Evolutionary conservation across 768 basidiomycete genomes (phyloP).

Genomic region (Macrocybe gigantea): DNA sequence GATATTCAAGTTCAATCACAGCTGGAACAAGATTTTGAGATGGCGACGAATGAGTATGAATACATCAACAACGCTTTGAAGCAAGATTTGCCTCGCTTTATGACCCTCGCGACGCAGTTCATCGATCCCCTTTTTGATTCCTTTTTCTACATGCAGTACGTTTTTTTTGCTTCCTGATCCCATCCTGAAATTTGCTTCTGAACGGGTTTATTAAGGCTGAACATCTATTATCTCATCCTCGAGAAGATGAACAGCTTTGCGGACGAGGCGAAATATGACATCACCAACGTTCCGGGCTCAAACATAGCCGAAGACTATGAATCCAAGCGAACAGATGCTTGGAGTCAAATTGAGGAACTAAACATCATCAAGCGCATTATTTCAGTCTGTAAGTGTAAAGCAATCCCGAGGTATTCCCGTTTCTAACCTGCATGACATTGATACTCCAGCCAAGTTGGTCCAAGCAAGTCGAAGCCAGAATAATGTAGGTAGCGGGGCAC

Average conservation of each 20-base stretch:
- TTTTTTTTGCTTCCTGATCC: constrained; percentile 13
- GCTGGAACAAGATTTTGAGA: constrained; percentile 95
- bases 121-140: constrained; percentile 98
- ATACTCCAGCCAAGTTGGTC: constrained; percentile 56
- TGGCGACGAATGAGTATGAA: constrained; percentile 89
- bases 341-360: constrained; percentile 71
- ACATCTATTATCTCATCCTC: constrained; percentile 89
- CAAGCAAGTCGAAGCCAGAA: constrained; percentile 39
- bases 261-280: constrained; percentile 69
- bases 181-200: not conserved
- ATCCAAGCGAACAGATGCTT: constrained; percentile 76
- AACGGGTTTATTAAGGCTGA: constrained; percentile 48
- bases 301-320: constrained; percentile 79
- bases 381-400: constrained; percentile 65
- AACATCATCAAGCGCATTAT: constrained; percentile 78
- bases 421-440: no score
- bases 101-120: constrained; percentile 81
- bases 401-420: not conserved
- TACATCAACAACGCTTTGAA: constrained; percentile 89
- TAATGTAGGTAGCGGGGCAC: constrained; percentile 27
- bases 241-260: constrained; percentile 92
- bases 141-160: constrained; percentile 99
- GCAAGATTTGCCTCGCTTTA: constrained; percentile 89
- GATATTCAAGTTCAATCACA: constrained; percentile 24
- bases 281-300: constrained; percentile 55